phyloP scores from a whole-genome alignment of 1,284 basidiomycete species.

The Amylostereum areolatum region DNA sequence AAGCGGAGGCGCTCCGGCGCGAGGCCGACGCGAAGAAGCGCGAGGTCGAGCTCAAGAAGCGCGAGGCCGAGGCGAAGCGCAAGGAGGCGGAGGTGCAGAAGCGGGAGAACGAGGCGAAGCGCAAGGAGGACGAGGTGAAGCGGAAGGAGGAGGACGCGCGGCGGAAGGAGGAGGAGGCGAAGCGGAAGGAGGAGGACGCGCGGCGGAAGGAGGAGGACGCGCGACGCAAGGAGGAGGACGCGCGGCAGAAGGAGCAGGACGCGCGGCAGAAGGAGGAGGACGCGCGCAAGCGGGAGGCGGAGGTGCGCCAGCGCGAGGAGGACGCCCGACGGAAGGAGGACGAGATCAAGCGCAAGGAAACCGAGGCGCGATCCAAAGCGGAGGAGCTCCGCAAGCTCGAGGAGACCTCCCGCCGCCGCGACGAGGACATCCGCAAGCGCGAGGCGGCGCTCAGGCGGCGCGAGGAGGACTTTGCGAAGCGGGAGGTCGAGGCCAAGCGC shows the following conservation, averaged over 20 bases:
- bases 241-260: slow-evolving; percentile 12
- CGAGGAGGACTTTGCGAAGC: background rate
- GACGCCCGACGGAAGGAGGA: slow-evolving; percentile 10
- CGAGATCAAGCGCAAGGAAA: slow-evolving; percentile 9
- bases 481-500: background rate
- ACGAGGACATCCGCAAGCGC: background rate
- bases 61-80: slow-evolving; percentile 7
- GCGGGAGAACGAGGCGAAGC: slow-evolving; percentile 7
- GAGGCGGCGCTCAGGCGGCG: background rate
- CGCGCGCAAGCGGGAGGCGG: slow-evolving; percentile 1
- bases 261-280: slow-evolving; percentile 8
- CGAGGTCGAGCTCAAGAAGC: slow-evolving; percentile 4
- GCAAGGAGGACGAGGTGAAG: slow-evolving; percentile 7
- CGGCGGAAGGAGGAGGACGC: slow-evolving; percentile 5
- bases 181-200: slow-evolving; percentile 10
- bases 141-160: slow-evolving; percentile 10
- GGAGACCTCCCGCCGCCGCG: background rate
- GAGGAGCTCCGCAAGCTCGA: background rate
- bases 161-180: slow-evolving; percentile 8
- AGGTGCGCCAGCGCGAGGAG: slow-evolving; percentile 4
- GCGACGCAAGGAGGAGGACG: slow-evolving; percentile 11
- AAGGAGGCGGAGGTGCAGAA: slow-evolving; percentile 8
- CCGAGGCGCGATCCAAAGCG: slow-evolving; percentile 6
- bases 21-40: slow-evolving; percentile 5
- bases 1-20: slow-evolving; percentile 7